phyloP scores from a whole-genome alignment of 192 early-diverging fungal genomes.

The Kickxella alabastrina region DNA sequence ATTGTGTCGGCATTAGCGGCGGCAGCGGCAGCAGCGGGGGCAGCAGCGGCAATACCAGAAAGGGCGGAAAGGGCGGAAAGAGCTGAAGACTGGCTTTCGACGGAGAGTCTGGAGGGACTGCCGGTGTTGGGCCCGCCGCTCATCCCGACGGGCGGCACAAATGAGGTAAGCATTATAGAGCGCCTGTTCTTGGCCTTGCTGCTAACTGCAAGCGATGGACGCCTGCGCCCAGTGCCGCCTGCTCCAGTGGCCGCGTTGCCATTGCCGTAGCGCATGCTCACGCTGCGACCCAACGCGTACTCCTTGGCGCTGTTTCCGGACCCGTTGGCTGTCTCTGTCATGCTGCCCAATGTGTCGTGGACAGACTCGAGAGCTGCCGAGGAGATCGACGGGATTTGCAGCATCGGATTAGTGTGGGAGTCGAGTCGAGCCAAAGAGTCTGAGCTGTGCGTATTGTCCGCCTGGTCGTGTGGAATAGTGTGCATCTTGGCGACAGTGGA shows the following conservation, averaged over 20 bases:
- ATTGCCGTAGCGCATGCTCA: conserved; percentile 25
- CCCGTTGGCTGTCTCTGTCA: conserved; percentile 5
- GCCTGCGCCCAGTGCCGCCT: conserved; percentile 26
- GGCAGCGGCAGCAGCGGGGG: no score
- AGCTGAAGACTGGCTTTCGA: conserved; percentile 35
- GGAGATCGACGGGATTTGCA: not conserved
- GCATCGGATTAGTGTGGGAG: not conserved
- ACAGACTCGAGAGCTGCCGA: conserved; percentile 8
- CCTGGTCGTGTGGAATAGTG: no score
- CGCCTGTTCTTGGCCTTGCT: conserved; percentile 31
- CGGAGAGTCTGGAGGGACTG: conserved; percentile 33
- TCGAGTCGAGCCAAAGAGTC: no score
- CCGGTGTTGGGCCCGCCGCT: conserved; percentile 20
- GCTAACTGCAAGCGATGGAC: conserved; percentile 17
- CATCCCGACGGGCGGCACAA: conserved; percentile 41
- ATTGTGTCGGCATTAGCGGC: no score
- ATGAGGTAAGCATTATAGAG: conserved; percentile 49
- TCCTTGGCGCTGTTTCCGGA: conserved; percentile 7
- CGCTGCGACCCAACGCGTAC: conserved; percentile 28
- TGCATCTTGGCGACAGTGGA: no score
- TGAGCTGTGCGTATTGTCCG: no score
- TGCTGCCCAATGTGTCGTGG: conserved; percentile 1
- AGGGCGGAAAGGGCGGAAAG: conserved; percentile 10
- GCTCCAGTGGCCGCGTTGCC: no score
- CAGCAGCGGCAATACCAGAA: not conserved